A percentile compares a stretch with the other conserved stretches of the same genome.
Evolutionary conservation across 164 flowering plant genomes (phyloP).

Genomic region (Berberis thunbergii): DNA sequence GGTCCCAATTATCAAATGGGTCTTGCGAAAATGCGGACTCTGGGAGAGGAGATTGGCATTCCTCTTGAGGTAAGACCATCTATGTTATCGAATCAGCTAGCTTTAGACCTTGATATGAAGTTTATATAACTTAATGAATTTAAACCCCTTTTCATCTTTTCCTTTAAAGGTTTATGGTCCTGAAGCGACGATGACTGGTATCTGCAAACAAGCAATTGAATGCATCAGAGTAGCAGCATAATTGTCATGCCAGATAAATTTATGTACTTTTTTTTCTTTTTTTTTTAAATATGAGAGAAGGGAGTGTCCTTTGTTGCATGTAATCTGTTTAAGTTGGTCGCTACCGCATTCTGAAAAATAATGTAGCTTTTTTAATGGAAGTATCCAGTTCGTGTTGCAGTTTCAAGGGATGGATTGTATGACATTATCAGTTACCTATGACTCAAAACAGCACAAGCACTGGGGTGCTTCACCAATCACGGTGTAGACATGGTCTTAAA

Average conservation of each 20-base stretch:
- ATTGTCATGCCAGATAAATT: background rate
- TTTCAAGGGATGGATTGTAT: too few species aligned
- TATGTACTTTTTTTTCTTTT: background rate
- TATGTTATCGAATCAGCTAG: too few species aligned
- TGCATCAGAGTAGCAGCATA: slow-evolving; percentile 62
- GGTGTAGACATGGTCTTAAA: too few species aligned
- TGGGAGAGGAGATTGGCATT: slow-evolving; percentile 76
- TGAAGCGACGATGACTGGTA: slow-evolving; percentile 94
- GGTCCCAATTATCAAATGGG: slow-evolving; percentile 95
- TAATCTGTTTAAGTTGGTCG: background rate
- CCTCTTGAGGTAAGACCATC: slow-evolving; percentile 64
- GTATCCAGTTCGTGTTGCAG: too few species aligned
- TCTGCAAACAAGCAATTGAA: slow-evolving; percentile 90
- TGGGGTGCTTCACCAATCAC: too few species aligned
- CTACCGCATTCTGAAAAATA: too few species aligned
- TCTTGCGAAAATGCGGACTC: slow-evolving; percentile 73
- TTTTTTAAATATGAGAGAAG: background rate
- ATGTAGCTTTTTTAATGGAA: too few species aligned
- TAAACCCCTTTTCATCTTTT: background rate
- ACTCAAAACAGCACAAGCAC: too few species aligned
- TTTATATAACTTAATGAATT: background rate
- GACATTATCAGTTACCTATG: too few species aligned
- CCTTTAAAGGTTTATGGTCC: slow-evolving; percentile 79
- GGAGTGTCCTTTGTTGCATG: background rate
- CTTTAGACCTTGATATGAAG: background rate